Percentiles rank a stretch among this genome's conserved stretches.
Evolutionary conservation across 2,329 filamentous ascomycete species (phyloP).

Genomic region (Macrophomina tecta): DNA sequence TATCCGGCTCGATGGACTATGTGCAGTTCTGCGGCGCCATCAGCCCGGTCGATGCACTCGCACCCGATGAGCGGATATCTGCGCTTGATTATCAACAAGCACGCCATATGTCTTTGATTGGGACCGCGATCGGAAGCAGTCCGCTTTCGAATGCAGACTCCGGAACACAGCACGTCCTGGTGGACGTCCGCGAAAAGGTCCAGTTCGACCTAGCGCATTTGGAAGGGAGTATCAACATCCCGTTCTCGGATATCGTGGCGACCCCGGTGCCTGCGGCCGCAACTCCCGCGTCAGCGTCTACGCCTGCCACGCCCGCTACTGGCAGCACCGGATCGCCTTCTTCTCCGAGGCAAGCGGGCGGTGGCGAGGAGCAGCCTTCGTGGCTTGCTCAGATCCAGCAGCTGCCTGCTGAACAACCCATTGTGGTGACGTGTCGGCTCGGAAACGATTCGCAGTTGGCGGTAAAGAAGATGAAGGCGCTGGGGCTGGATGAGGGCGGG

Average conservation of each 20-base stretch:
- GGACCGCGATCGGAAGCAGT: background rate
- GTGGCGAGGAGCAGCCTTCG: conserved; percentile 15
- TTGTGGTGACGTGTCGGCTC: conserved; percentile 75
- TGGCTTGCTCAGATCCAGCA: conserved; percentile 41
- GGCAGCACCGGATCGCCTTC: background rate
- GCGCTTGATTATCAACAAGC: conserved; percentile 55
- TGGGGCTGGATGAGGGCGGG: conserved; percentile 55
- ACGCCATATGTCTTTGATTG: conserved; percentile 31
- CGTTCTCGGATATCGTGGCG: conserved; percentile 62
- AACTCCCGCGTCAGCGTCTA: background rate
- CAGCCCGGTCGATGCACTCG: conserved; percentile 62
- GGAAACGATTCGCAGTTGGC: conserved; percentile 82
- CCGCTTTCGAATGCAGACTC: background rate
- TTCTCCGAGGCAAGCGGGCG: background rate
- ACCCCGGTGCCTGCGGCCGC: conserved; percentile 33
- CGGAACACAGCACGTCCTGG: conserved; percentile 54
- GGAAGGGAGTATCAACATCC: conserved; percentile 76
- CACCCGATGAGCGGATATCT: conserved; percentile 70
- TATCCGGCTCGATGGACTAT: conserved; percentile 76
- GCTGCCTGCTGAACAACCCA: conserved; percentile 54
- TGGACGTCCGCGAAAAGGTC: conserved; percentile 85
- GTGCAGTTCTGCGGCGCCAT: conserved; percentile 79
- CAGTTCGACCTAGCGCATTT: conserved; percentile 84
- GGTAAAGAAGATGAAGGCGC: conserved; percentile 67
- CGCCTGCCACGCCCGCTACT: conserved; percentile 14